Conservation (phyloP, 2,329 filamentous ascomycete species). For the Ceratocystis alfenasii region DNA sequence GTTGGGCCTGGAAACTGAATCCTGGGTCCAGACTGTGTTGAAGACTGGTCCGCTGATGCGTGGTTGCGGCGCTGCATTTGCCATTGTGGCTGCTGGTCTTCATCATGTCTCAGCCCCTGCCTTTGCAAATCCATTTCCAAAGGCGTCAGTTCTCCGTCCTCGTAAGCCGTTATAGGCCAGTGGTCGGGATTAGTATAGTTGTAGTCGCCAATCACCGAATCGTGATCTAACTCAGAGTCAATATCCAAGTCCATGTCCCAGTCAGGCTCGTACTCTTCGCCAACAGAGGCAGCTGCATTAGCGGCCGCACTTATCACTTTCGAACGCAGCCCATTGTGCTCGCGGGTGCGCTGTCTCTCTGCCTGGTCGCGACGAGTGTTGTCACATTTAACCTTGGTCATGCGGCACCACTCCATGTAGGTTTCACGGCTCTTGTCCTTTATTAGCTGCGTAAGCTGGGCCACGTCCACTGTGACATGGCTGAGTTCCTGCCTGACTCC, state of each 20-base stretch:
- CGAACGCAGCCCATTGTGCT: conserved; percentile 7
- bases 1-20: neutral
- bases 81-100: neutral
- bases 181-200: conserved; percentile 8
- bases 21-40: neutral
- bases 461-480: conserved; percentile 7
- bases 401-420: conserved; percentile 18
- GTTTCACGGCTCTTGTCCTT: conserved; percentile 15
- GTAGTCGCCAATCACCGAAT: conserved; percentile 6
- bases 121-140: neutral
- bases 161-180: conserved; percentile 17
- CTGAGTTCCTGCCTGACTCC: neutral
- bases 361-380: conserved; percentile 2
- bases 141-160: conserved; percentile 12
- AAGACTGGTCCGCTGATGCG: neutral
- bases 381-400: conserved; percentile 1
- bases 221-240: neutral
- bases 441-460: conserved; percentile 9
- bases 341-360: conserved; percentile 10
- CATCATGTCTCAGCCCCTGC: neutral
- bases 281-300: conserved; percentile 1
- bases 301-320: conserved; percentile 5
- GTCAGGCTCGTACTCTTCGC: neutral
- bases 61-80: neutral
- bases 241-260: conserved; percentile 1